Conservation (phyloP, 495 filamentous ascomycete genomes). For the Penicillium waksmanii region DNA sequence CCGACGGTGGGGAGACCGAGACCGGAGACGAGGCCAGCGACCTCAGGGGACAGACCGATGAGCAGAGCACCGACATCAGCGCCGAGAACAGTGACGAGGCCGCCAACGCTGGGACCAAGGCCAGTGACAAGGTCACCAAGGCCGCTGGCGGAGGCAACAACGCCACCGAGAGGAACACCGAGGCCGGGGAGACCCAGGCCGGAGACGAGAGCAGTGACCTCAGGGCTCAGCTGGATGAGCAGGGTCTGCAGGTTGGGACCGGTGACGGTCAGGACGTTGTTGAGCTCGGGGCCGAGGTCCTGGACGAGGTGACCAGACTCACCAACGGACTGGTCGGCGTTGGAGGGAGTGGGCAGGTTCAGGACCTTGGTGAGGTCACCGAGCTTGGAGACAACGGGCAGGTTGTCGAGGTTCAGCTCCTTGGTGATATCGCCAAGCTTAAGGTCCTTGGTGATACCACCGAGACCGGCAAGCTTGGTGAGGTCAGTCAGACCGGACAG, state of each 20-base stretch:
- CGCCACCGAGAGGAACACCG: slow-evolving; percentile 27
- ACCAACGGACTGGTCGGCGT: slow-evolving; percentile 17
- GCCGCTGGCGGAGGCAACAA: slow-evolving; percentile 34
- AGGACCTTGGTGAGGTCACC: slow-evolving; percentile 29
- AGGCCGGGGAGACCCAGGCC: slow-evolving; percentile 30
- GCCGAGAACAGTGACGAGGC: slow-evolving; percentile 37
- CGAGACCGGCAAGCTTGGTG: slow-evolving; percentile 18
- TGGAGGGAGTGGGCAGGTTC: slow-evolving; percentile 15
- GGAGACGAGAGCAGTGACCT: slow-evolving; percentile 29
- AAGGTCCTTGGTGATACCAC: slow-evolving; percentile 22
- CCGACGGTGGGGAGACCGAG: slow-evolving; percentile 36
- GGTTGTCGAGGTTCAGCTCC: slow-evolving; percentile 24
- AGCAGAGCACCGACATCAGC: slow-evolving; percentile 36
- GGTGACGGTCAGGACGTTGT: slow-evolving; percentile 34
- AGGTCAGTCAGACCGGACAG: slow-evolving; percentile 23
- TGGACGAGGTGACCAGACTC: slow-evolving; percentile 33
- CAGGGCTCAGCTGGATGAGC: slow-evolving; percentile 33
- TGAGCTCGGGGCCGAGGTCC: slow-evolving; percentile 33
- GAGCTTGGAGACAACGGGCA: slow-evolving; percentile 30
- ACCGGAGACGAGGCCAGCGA: slow-evolving; percentile 36
- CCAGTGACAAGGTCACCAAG: slow-evolving; percentile 36
- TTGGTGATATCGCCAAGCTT: slow-evolving; percentile 27
- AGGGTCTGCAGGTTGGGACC: slow-evolving; percentile 27
- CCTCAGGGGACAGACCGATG: slow-evolving; percentile 39
- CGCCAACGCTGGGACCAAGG: slow-evolving; percentile 34